Base-by-base conservation (phyloP, 257 asterid species). In the Nemophila menziesii region DNA sequence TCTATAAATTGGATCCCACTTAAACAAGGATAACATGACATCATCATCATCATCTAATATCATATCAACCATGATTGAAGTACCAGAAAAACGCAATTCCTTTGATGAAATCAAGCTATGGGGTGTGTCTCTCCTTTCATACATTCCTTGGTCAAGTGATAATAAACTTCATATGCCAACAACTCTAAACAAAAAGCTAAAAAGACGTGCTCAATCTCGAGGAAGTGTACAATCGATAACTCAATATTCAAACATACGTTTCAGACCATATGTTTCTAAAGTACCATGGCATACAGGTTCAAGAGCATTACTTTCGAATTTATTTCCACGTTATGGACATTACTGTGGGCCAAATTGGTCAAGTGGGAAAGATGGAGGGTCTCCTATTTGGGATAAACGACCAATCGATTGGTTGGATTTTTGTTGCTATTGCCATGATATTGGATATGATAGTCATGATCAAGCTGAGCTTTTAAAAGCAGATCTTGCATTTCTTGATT, bases 341-440 rank as follows among this genome's bases (percentile, higher is more conserved):
- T 86, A 82, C 59, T 86, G 97, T 48, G 97, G 97, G 26, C 97
- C 97, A 4, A 86, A 86, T 60, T 86, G 97, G 97, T 86, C 97
- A 0, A 86, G 97, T 57, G 97, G 97, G 44, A 86, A 71, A 57
- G 85, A 77, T 27, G 29, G 62, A n/a, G 97, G 97, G 19, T 86
- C 97, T 29, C 72, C 68, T 22, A 51, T 86, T 18, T 86, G 97
- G 97, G 94, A 86, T 76, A 82, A 56, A 55, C 73, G 97, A 10
- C 97, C 97, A 1, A 86, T 75, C 56, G 97, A 86, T 68, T 79
- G 93, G 94, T 63, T 86, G 68, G 97, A 86, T 50, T 86, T 77
- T 60, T 86, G 97, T 69, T 86, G 97, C 77, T 86, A 86, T 57
- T 86, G 97, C 63, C 97, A 86, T 16, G 97, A 86, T 48, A 82